Percentiles rank a stretch among this genome's conserved stretches.
Conservation (phyloP, 495 filamentous ascomycete genomes). For the Penicillium tannophilum region DNA sequence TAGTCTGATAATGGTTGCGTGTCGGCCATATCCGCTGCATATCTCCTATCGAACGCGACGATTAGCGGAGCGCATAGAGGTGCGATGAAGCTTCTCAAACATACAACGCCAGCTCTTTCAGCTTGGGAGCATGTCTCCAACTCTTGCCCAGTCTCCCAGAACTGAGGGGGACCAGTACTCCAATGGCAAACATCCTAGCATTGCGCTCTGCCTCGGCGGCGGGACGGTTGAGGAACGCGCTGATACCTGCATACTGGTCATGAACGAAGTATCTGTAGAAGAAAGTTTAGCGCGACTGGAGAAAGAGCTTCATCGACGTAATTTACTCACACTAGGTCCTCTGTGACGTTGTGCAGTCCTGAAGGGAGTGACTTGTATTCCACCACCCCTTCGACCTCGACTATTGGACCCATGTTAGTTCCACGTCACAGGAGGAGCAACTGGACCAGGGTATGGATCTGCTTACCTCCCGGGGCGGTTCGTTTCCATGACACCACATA, state of each 20-base stretch:
- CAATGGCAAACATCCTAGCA: slow-evolving; percentile 90
- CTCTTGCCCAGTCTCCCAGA: slow-evolving; percentile 84
- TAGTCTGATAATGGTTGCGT: slow-evolving; percentile 71
- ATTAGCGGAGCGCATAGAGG: background rate
- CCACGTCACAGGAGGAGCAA: background rate
- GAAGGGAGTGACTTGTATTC: slow-evolving; percentile 96
- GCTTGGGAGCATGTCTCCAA: slow-evolving; percentile 80
- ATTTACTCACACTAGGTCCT: slow-evolving; percentile 73
- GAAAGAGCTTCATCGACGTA: background rate
- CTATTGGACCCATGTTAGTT: slow-evolving; percentile 41
- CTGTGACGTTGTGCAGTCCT: slow-evolving; percentile 82
- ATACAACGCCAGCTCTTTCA: slow-evolving; percentile 74
- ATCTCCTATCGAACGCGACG: slow-evolving; percentile 27
- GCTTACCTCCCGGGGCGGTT: slow-evolving; percentile 60
- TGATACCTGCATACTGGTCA: slow-evolving; percentile 80
- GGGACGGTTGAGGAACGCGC: slow-evolving; percentile 86
- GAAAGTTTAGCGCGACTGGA: background rate
- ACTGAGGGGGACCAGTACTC: slow-evolving; percentile 81
- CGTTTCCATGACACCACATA: slow-evolving; percentile 88
- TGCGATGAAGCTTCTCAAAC: background rate
- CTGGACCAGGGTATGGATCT: slow-evolving; percentile 1
- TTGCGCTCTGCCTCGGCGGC: slow-evolving; percentile 77
- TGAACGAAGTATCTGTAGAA: slow-evolving; percentile 79
- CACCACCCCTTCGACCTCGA: slow-evolving; percentile 84
- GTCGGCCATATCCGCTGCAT: slow-evolving; percentile 43